Evolutionary conservation across 805 yeast genomes (phyloP), one percentile per base, ranked within the genome.

Genomic region (Torulaspora franciscae): DNA sequence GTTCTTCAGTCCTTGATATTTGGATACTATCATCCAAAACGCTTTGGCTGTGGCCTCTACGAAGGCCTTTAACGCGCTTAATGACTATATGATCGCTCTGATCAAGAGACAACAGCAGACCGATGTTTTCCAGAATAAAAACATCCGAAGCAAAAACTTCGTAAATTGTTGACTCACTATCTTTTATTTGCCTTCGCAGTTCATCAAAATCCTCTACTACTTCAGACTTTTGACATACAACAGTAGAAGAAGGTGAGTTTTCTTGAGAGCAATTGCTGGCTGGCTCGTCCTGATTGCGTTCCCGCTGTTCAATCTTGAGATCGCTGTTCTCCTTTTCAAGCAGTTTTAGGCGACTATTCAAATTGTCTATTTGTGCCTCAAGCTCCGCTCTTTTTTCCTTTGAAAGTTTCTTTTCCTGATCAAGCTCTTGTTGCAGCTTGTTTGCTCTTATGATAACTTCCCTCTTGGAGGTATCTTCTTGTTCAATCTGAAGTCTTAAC

Each of bases 31-130:
- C 68, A 25, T 59, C 64, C 5, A 55, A 42, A 2, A 57, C 49
- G 32, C 66, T 65, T 8, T 60, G 67, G 8, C 65, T 70, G 32
- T 67, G 61, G 43, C 72, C 75, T 39, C 76, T 74, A 49, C 80
- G 71, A 49, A 85, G 67, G 0, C 96, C 96, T 59, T 85, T 85
- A 3, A 88, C 96, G 48, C 97, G 73, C 38, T 80, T 80, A 24
- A 85, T 77, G 40, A 73, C 73, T 34, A 73, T 68, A 7, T 64
- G 68, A 13, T 70, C 68, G 9, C 62, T 55, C 1, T 60, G 60
- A 23, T 58, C 60, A 8, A 59, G 48, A 1, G 66, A 54, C 6
- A 62, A 46, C 29, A 88, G 71, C 37, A 89, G 69, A 0, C 97
- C 96, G 72, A 89, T 80, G 3, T 83, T 73, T 57, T 85, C 95